Base-by-base conservation (phyloP, 768 basidiomycete genomes). In the Podaxis sp. region DNA sequence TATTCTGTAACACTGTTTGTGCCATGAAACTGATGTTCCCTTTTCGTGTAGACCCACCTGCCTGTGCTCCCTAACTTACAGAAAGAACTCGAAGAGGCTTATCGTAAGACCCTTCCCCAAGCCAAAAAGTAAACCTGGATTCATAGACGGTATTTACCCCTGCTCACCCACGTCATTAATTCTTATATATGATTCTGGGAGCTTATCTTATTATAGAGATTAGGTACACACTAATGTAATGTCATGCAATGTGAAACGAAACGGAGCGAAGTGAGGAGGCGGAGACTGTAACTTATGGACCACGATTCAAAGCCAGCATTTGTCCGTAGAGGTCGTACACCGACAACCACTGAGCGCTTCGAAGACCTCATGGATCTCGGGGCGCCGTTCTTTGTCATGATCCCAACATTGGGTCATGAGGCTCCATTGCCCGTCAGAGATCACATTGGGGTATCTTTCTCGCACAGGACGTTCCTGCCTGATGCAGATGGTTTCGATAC, bases 51-150 rank as follows among this genome's bases (percentile, higher is more conserved):
- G 88, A 85, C 80, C 26, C 95, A 98, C 71, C 75, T 82, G 73
- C 90, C 95, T 20, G 96, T 97, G 5, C 77, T 96, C 61, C 89
- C 93, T 4, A 86, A 90, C 68, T 75, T 95, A 17, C 96, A 99
- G 76, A 88, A 85, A 72, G 96, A 97, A 60, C 85, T 97, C 64
- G 87, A 91, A 72, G 93, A 93, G 36, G 91, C 88, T 13, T 90
- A 95, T 73, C 86, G 86, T 74, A 94, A 93, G 82, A 87, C 88
- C 50, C 74, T 89, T 56, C 84, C 86, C 44, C 80, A 84, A 63
- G 74, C 80, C 49, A 91, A 90, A 81, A 89, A 90, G 78, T 91
- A 89, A 79, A 56, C 38, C 36, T 44, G 49, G 50, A 44, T 62
- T 26, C 52, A 13, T 65, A 62, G 52, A 53, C 15, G 38, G 24